Conservation (phyloP, 2,329 filamentous ascomycete genomes). For the Penicillium sp. region DNA sequence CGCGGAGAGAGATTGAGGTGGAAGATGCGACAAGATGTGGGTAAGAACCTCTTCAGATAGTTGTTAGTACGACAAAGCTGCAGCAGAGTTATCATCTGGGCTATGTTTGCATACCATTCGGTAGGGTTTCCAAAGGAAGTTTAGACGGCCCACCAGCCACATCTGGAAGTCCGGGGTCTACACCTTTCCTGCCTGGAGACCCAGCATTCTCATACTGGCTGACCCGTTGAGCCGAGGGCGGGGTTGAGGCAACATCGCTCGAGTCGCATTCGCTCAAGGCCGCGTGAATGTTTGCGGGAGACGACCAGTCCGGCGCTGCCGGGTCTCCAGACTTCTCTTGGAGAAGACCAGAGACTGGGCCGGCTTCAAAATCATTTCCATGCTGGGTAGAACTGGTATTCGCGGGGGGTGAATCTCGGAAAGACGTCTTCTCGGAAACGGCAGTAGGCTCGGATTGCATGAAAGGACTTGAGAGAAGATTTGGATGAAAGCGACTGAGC, state of each 20-base stretch:
- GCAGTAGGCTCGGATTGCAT: constrained; percentile 63
- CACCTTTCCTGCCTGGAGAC: constrained; percentile 34
- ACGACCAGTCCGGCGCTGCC: constrained; percentile 21
- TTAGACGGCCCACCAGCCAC: constrained; percentile 47
- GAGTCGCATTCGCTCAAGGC: constrained; percentile 30
- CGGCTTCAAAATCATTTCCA: constrained; percentile 55
- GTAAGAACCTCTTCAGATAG: constrained; percentile 75
- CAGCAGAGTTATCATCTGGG: background rate
- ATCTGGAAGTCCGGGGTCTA: constrained; percentile 54
- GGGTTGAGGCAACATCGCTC: constrained; percentile 21
- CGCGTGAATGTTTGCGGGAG: constrained; percentile 19
- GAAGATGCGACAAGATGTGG: constrained; percentile 85
- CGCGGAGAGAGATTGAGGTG: constrained; percentile 77
- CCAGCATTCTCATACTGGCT: constrained; percentile 56
- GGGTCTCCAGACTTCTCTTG: constrained; percentile 41
- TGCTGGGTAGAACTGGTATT: constrained; percentile 53
- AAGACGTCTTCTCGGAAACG: constrained; percentile 48
- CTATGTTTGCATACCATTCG: constrained; percentile 67
- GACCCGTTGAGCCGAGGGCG: constrained; percentile 50
- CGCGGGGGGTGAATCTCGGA: constrained; percentile 39
- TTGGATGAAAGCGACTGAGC: constrained; percentile 54
- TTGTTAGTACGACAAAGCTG: constrained; percentile 7
- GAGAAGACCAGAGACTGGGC: constrained; percentile 45
- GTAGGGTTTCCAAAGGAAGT: constrained; percentile 61
- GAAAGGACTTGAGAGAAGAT: constrained; percentile 48